Evolutionary conservation across 2,329 filamentous ascomycete genomes (phyloP).

Genomic region (Ramichloridium luteum): DNA sequence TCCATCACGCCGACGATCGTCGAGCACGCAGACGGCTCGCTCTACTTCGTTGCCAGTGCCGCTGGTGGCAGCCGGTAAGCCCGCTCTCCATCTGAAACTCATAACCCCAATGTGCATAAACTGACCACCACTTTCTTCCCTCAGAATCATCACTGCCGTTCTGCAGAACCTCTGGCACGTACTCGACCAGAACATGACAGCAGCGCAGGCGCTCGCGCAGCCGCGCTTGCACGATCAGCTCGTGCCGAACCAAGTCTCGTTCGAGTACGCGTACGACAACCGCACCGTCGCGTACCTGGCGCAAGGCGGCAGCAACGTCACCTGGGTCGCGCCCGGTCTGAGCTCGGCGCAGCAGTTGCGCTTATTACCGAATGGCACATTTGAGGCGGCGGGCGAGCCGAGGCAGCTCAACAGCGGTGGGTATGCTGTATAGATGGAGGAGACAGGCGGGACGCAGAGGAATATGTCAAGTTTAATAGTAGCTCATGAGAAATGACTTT

Average conservation of each 20-base stretch:
- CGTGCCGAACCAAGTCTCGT: constrained; percentile 53
- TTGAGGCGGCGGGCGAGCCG: constrained; percentile 67
- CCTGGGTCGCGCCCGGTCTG: constrained; percentile 49
- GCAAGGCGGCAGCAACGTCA: constrained; percentile 57
- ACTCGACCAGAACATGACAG: constrained; percentile 51
- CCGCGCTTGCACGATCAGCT: constrained; percentile 75
- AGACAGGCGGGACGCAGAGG: too few relatives aligned
- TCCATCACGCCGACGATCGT: constrained; percentile 72
- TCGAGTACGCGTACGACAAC: constrained; percentile 60
- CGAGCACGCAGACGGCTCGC: constrained; percentile 50
- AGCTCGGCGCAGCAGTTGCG: constrained; percentile 63
- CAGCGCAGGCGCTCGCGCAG: constrained; percentile 48
- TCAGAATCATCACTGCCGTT: constrained; percentile 73
- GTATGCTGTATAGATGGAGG: constrained; percentile 29
- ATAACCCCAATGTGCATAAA: too few relatives aligned
- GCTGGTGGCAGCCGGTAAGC: constrained; percentile 67
- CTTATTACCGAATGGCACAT: constrained; percentile 49
- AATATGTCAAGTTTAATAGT: too few relatives aligned
- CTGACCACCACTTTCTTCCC: too few relatives aligned
- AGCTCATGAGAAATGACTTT: too few relatives aligned
- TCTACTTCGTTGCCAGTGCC: constrained; percentile 60
- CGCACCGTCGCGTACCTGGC: constrained; percentile 50
- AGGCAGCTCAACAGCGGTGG: constrained; percentile 61
- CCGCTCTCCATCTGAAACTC: too few relatives aligned
- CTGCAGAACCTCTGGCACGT: constrained; percentile 63